Percentiles rank a stretch among this genome's conserved stretches.
phyloP scores from a whole-genome alignment of 345 rosid genomes.

The Acer yangbiense region DNA sequence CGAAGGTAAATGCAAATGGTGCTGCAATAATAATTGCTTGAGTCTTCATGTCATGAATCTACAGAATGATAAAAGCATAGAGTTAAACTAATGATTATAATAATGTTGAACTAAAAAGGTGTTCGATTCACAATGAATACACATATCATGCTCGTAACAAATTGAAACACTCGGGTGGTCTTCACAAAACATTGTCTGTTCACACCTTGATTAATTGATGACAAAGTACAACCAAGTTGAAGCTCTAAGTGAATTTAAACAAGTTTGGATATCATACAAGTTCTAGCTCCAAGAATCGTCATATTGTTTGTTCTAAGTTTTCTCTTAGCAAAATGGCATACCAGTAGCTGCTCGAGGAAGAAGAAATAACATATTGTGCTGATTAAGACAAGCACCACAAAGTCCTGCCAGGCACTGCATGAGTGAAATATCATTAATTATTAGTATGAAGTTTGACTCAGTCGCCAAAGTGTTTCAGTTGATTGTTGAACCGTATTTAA shows the following conservation, averaged over 20 bases:
- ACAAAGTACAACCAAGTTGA: not conserved
- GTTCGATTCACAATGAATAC: not conserved
- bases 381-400: conserved; percentile 85
- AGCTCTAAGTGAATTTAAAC: not conserved
- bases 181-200: too few relatives aligned
- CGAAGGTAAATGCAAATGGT: conserved; percentile 80
- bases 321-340: conserved; percentile 38
- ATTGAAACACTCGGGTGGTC: not conserved
- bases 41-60: conserved; percentile 66
- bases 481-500: not conserved
- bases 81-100: conserved; percentile 1
- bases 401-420: conserved; percentile 94
- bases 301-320: not conserved
- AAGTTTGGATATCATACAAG: not conserved
- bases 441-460: not conserved
- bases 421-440: conserved; percentile 6
- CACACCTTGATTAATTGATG: not conserved
- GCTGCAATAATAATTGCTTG: conserved; percentile 76
- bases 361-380: conserved; percentile 94
- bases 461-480: not conserved
- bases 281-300: conserved; percentile 1
- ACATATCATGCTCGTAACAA: not conserved
- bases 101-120: not conserved
- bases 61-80: conserved; percentile 20
- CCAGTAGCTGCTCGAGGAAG: conserved; percentile 94